Conservation (phyloP, 1,139 yeast species). For the Sugiyamaella grinbergsii region DNA sequence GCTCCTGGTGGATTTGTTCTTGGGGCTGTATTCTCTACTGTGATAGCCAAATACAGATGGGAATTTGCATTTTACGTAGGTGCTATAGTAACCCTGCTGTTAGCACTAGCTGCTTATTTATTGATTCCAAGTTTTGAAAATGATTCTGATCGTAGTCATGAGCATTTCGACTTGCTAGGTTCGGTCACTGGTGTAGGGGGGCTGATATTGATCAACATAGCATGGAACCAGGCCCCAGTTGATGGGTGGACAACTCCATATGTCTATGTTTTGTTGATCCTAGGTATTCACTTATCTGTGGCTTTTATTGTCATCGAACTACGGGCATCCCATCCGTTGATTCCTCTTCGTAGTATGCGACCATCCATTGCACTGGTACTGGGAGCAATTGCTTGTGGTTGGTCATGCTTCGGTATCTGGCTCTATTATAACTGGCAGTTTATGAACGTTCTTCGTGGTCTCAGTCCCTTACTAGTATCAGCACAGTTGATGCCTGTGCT, state of each 20-base stretch:
- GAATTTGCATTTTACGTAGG: constrained; percentile 58
- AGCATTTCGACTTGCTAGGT: constrained; percentile 52
- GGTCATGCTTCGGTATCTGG: constrained; percentile 67
- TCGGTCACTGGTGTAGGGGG: constrained; percentile 52
- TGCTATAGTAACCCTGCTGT: constrained; percentile 45
- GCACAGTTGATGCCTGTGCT: constrained; percentile 42
- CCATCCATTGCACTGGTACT: constrained; percentile 52
- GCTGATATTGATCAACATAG: constrained; percentile 53
- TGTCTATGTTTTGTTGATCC: constrained; percentile 53
- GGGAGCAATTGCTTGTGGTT: constrained; percentile 56
- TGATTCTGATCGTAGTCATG: constrained; percentile 35
- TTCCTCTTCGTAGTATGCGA: constrained; percentile 49
- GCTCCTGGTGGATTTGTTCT: constrained; percentile 61
- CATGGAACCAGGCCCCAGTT: constrained; percentile 65
- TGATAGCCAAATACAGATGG: constrained; percentile 54
- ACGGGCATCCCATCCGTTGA: constrained; percentile 47
- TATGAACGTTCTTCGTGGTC: constrained; percentile 42
- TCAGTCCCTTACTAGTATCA: constrained; percentile 45
- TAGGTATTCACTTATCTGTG: constrained; percentile 48
- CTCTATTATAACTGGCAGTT: constrained; percentile 50
- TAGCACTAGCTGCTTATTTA: constrained; percentile 43
- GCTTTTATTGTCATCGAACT: constrained; percentile 47
- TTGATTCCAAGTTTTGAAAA: constrained; percentile 53
- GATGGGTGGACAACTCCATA: constrained; percentile 58
- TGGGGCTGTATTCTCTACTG: constrained; percentile 53